Percentiles rank a stretch among this genome's conserved stretches.
phyloP scores from a whole-genome alignment of 441 rosid genomes.

The Jatropha podagrica region DNA sequence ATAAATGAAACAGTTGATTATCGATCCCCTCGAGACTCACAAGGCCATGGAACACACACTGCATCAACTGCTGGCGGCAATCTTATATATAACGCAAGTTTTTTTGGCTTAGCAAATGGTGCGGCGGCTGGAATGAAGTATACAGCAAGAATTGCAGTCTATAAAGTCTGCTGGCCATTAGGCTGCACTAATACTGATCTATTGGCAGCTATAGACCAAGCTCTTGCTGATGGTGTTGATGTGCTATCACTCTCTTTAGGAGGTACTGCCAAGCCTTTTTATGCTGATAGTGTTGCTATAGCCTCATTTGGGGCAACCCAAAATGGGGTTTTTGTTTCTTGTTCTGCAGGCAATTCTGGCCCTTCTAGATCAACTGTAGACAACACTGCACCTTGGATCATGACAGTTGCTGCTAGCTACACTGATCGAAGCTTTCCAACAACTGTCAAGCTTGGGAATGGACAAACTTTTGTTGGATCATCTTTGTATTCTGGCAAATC shows the following conservation, averaged over 20 bases:
- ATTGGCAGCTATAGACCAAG: conserved; percentile 66
- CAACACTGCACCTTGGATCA: conserved; percentile 69
- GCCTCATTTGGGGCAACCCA: conserved; percentile 66
- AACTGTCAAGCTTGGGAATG: conserved; percentile 52
- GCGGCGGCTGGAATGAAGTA: conserved; percentile 73
- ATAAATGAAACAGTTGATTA: conserved; percentile 61
- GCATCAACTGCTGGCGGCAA: conserved; percentile 84
- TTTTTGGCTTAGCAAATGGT: conserved; percentile 64
- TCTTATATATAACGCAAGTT: conserved; percentile 45
- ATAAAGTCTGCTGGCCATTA: conserved; percentile 70
- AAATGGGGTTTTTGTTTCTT: conserved; percentile 60
- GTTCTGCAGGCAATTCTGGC: conserved; percentile 71
- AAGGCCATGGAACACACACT: conserved; percentile 87
- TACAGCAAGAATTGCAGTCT: conserved; percentile 63
- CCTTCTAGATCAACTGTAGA: conserved; percentile 62
- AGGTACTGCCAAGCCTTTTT: conserved; percentile 55
- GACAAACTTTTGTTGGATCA: conserved; percentile 45
- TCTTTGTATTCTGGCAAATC: conserved; percentile 57
- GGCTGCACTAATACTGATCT: conserved; percentile 67
- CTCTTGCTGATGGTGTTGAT: conserved; percentile 63
- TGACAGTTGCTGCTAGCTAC: conserved; percentile 64
- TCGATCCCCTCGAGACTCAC: conserved; percentile 72
- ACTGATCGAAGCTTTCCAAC: conserved; percentile 66
- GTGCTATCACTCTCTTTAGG: conserved; percentile 64
- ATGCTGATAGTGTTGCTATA: conserved; percentile 61